phyloP scores from a whole-genome alignment of 352 stramenopile species.

The Pythium grandisporangium region DNA sequence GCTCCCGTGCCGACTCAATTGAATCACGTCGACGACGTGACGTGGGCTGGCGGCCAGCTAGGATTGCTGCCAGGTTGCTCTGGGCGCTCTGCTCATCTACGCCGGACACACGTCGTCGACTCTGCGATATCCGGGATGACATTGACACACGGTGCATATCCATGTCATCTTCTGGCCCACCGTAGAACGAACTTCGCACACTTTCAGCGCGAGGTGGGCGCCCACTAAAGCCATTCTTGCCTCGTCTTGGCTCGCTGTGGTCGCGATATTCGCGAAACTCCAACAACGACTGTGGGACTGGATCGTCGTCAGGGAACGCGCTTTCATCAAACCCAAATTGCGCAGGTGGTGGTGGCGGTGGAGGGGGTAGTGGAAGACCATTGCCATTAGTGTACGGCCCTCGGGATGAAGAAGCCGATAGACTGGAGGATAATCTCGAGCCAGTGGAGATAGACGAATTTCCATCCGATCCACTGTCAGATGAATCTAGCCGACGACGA shows the following conservation, averaged over 20 bases:
- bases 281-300: too few species aligned
- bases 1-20: constrained; percentile 28
- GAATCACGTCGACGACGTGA: constrained; percentile 29
- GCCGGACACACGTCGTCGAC: constrained; percentile 22
- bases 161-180: constrained; percentile 14
- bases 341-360: constrained; percentile 32
- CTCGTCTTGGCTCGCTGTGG: too few species aligned
- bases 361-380: constrained; percentile 17
- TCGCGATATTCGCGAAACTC: too few species aligned
- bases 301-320: too few species aligned
- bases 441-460: constrained; percentile 47
- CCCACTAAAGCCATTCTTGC: too few species aligned
- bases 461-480: constrained; percentile 36
- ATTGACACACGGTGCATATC: constrained; percentile 16
- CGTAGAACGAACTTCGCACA: constrained; percentile 43
- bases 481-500: constrained; percentile 21
- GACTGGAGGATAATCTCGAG: constrained; percentile 46
- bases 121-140: constrained; percentile 35
- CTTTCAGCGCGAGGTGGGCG: constrained; percentile 52
- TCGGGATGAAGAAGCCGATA: constrained; percentile 16
- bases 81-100: constrained; percentile 32
- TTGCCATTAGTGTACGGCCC: constrained; percentile 11
- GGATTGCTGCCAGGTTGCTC: constrained; percentile 53
- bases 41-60: constrained; percentile 27
- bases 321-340: constrained; percentile 14